Evolutionary conservation across 345 rosid genomes (phyloP), one percentile per base, ranked within the genome.

Genomic region (Cardamine chenopodiifolia): DNA sequence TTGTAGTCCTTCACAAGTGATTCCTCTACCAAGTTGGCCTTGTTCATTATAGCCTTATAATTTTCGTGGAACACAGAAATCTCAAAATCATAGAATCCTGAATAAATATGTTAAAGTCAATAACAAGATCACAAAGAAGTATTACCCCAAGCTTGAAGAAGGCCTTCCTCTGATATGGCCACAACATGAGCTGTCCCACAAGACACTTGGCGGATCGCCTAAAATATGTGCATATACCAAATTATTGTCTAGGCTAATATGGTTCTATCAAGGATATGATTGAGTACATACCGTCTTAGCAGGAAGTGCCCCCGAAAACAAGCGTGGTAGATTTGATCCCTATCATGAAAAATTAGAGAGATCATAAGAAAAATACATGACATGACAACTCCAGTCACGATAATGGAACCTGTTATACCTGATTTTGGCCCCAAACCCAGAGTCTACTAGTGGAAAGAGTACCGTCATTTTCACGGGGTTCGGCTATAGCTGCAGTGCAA

Each of bases 381-480:
- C 40, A 48, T 7, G 22, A 28, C 32, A 34, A 56, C 10, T 68
- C n/a, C 19, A 40, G 45, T 17, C 23, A 49, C 54, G 18, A 22
- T 37, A 68, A 62, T 8, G 26, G 47, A 64, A 35, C 15, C 39
- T 61, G 6, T 26, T 20, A 7, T 72, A 90, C 99, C 91, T 92
- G 99, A 82, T 95, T 92, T 86, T 95, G 99, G 12, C 99, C 99
- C 98, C 99, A 95, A 85, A 95, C 88, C 97, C 99, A 92, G 47
- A 95, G 97, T 70, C 99, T 88, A 17, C 91, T 81, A 0, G 57
- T 74, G 40, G 94, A 86, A 61, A 85, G 73, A 61, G 86, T 82
- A 69, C 90, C 96, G 71, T 89, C 94, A 75, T 88, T 92, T 50
- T 86, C 85, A 74, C 85, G 83, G 52, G 97, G 91, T 53, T 87